Percentiles rank a stretch among this genome's conserved stretches.
phyloP scores from a whole-genome alignment of 805 yeast genomes.

The Ogataea wickerhamii region DNA sequence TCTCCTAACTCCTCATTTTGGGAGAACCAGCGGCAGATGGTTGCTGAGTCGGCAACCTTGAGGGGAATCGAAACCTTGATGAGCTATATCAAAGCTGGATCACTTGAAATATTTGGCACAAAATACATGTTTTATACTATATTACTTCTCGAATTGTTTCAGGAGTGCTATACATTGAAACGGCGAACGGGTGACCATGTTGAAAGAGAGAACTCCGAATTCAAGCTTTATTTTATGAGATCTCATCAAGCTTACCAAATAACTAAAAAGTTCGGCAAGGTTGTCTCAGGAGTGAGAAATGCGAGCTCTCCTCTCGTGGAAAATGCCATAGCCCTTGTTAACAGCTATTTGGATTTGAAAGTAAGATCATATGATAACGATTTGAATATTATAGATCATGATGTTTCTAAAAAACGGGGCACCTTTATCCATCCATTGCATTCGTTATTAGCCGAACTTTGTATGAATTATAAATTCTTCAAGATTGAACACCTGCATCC shows the following conservation, averaged over 20 bases:
- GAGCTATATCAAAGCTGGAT: slow-evolving; percentile 26
- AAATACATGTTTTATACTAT: slow-evolving; percentile 37
- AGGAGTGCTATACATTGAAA: slow-evolving; percentile 52
- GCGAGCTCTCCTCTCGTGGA: slow-evolving; percentile 20
- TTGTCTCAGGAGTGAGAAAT: slow-evolving; percentile 20
- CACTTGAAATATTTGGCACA: slow-evolving; percentile 17
- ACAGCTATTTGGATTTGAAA: slow-evolving; percentile 32
- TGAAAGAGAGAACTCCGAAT: slow-evolving; percentile 50
- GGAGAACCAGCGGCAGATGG: slow-evolving; percentile 11
- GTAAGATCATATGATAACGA: slow-evolving; percentile 27
- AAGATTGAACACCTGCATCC: slow-evolving; percentile 14
- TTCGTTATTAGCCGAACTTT: slow-evolving; percentile 47
- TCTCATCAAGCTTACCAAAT: slow-evolving; percentile 23
- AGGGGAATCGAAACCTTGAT: slow-evolving; percentile 23
- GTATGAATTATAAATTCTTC: slow-evolving; percentile 34
- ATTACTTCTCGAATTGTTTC: slow-evolving; percentile 50
- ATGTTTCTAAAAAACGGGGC: slow-evolving; percentile 43
- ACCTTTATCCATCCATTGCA: slow-evolving; percentile 61
- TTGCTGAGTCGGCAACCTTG: slow-evolving; percentile 13
- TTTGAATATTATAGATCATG: slow-evolving; percentile 27
- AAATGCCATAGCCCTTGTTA: slow-evolving; percentile 35
- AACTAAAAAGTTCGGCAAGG: slow-evolving; percentile 23
- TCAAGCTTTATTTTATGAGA: slow-evolving; percentile 45
- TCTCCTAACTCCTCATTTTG: slow-evolving; percentile 7
- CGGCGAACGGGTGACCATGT: slow-evolving; percentile 71